Conservation (phyloP, 1,284 basidiomycete genomes). For the Rhizopogon hawkerae region DNA sequence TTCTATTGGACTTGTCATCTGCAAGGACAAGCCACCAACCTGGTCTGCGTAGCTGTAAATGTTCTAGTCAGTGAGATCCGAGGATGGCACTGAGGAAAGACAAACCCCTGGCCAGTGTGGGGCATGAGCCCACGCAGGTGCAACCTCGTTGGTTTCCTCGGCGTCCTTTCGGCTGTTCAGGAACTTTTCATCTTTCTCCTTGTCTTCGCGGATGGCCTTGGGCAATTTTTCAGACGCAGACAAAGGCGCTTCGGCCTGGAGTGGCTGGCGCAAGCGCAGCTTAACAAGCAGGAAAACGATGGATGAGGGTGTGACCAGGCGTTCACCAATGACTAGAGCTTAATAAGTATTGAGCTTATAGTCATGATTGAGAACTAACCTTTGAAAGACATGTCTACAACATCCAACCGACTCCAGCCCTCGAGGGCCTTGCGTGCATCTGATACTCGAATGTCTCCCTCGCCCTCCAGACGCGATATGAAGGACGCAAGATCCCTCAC, state of each 20-base stretch:
- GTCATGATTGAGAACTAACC: slow-evolving; percentile 38
- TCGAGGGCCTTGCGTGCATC: slow-evolving; percentile 66
- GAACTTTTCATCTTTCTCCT: slow-evolving; percentile 58
- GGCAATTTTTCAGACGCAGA: slow-evolving; percentile 40
- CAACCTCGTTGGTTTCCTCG: slow-evolving; percentile 46
- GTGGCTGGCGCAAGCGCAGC: slow-evolving; percentile 53
- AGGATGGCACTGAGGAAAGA: slow-evolving; percentile 9
- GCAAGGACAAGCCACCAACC: slow-evolving; percentile 90
- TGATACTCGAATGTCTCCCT: slow-evolving; percentile 41
- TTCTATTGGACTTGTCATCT: slow-evolving; percentile 82
- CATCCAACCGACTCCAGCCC: slow-evolving; percentile 74
- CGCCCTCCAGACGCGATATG: slow-evolving; percentile 43
- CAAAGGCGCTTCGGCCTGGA: slow-evolving; percentile 11
- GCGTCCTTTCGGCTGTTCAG: slow-evolving; percentile 53
- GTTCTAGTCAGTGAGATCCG: background rate
- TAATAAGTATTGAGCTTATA: slow-evolving; percentile 3
- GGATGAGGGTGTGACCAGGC: slow-evolving; percentile 78
- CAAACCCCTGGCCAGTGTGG: slow-evolving; percentile 84
- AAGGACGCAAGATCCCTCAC: slow-evolving; percentile 37
- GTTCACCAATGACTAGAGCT: slow-evolving; percentile 79
- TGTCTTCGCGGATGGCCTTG: slow-evolving; percentile 42
- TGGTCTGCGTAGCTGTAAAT: slow-evolving; percentile 66
- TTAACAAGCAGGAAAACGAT: slow-evolving; percentile 88
- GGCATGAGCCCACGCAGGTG: slow-evolving; percentile 72
- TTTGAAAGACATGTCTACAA: slow-evolving; percentile 83